phyloP scores from a whole-genome alignment of 2,329 filamentous ascomycete genomes.

The Claviceps spartinae region DNA sequence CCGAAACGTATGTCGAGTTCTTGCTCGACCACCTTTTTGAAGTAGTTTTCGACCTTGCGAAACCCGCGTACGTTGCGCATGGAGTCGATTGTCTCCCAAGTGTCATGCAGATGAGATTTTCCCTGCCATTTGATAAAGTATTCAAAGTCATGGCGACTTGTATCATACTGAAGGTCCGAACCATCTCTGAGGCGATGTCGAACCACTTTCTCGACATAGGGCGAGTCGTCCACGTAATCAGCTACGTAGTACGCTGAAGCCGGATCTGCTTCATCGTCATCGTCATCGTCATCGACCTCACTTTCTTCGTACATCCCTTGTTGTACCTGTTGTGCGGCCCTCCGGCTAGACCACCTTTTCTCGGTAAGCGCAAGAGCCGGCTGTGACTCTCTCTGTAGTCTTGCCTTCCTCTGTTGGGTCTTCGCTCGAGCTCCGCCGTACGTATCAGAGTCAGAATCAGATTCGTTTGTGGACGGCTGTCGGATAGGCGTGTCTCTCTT shows the following conservation, averaged over 20 bases:
- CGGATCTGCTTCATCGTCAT: conserved; percentile 45
- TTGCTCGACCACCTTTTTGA: conserved; percentile 65
- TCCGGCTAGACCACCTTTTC: conserved; percentile 82
- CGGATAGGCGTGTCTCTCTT: conserved; percentile 44
- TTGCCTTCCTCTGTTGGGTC: conserved; percentile 61
- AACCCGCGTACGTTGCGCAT: conserved; percentile 69
- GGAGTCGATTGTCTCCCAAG: conserved; percentile 73
- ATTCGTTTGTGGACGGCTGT: conserved; percentile 42
- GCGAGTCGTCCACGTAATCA: conserved; percentile 61
- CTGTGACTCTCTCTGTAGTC: conserved; percentile 55
- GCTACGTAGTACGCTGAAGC: conserved; percentile 53
- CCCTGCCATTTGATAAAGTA: conserved; percentile 95
- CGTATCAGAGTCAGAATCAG: conserved; percentile 59
- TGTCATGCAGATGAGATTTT: conserved; percentile 88
- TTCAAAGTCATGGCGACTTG: conserved; percentile 65
- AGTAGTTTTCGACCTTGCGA: conserved; percentile 90
- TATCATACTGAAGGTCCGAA: conserved; percentile 42
- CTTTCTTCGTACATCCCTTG: conserved; percentile 52
- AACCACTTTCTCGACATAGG: conserved; percentile 82
- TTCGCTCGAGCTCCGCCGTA: conserved; percentile 67
- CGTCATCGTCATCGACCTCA: conserved; percentile 39
- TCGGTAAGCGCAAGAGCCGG: conserved; percentile 57
- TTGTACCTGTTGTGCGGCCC: conserved; percentile 62
- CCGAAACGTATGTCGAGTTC: conserved; percentile 68
- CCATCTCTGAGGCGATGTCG: conserved; percentile 70